These are phyloP conservation scores for Picochlorum sp. DNA, from an alignment of 139 green algal species.

Conservation along the genomic window DNA sequence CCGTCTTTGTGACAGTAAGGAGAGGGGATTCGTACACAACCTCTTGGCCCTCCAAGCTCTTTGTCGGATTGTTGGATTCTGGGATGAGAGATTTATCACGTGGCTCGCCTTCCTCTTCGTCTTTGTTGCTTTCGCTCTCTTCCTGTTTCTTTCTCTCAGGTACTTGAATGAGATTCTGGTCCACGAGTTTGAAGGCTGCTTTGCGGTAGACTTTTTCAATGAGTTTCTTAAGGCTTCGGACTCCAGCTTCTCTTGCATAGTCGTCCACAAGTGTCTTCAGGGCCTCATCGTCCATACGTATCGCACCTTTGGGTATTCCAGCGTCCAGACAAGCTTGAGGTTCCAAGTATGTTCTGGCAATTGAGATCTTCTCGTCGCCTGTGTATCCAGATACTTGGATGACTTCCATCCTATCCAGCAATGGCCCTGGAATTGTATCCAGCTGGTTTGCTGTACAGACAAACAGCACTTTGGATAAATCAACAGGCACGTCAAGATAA, in stretches of 20 bases:
- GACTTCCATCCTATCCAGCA: conserved; percentile 97
- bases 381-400: conserved; percentile 81
- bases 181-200: conserved; percentile 66
- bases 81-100: background rate
- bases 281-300: conserved; percentile 64
- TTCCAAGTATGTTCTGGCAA: conserved; percentile 89
- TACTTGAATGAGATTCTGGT: conserved; percentile 11
- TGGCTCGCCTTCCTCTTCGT: background rate
- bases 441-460: conserved; percentile 94
- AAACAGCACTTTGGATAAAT: conserved; percentile 83
- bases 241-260: conserved; percentile 84
- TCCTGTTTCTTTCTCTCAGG: background rate
- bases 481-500: conserved; percentile 94
- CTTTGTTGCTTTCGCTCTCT: background rate
- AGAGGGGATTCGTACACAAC: conserved; percentile 36
- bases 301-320: conserved; percentile 56
- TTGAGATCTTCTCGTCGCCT: conserved; percentile 83
- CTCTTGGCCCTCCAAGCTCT: background rate
- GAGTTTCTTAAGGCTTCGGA: conserved; percentile 95
- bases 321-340: conserved; percentile 50
- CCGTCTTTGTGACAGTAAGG: conserved; percentile 35
- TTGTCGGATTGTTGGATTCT: background rate
- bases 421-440: conserved; percentile 88
- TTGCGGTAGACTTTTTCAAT: conserved; percentile 96
- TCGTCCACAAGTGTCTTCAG: conserved; percentile 76